Evolutionary conservation across 192 early-diverging fungal genomes (phyloP).

Genomic region (Gigaspora rosea): DNA sequence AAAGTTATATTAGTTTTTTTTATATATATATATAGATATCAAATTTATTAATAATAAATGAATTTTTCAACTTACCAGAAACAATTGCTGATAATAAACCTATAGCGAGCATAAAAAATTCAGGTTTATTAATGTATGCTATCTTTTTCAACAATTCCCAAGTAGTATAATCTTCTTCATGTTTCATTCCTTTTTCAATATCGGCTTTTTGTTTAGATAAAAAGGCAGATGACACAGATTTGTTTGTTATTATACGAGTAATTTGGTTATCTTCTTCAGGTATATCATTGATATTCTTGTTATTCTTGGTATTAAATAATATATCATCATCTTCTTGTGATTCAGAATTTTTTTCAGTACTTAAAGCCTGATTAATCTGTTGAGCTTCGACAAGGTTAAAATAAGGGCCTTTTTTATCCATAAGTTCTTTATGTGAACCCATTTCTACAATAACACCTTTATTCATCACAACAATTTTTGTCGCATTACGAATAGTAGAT

Average conservation of each 20-base stretch:
- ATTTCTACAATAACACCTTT: slow-evolving; percentile 63
- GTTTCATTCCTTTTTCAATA: slow-evolving; percentile 21
- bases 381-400: slow-evolving; percentile 60
- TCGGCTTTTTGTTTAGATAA: slow-evolving; percentile 12
- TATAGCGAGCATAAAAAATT: slow-evolving; percentile 3
- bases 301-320: background rate
- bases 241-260: slow-evolving; percentile 6
- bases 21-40: no score
- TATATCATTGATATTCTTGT: background rate
- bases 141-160: slow-evolving; percentile 23
- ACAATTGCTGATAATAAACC: slow-evolving; percentile 16
- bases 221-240: slow-evolving; percentile 16
- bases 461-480: slow-evolving; percentile 79
- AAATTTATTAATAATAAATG: no score
- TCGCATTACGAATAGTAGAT: slow-evolving; percentile 79
- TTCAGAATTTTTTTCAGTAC: slow-evolving; percentile 21
- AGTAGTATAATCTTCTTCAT: slow-evolving; percentile 12
- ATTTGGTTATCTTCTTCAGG: slow-evolving; percentile 22
- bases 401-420: slow-evolving; percentile 57
- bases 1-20: no score
- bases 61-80: background rate
- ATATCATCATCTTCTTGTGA: background rate
- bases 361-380: slow-evolving; percentile 44
- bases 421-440: slow-evolving; percentile 72
- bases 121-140: slow-evolving; percentile 5